These are phyloP conservation scores for Chalciporus sphaerocephalus DNA, from an alignment of 768 basidiomycete species.

Conservation along the genomic window DNA sequence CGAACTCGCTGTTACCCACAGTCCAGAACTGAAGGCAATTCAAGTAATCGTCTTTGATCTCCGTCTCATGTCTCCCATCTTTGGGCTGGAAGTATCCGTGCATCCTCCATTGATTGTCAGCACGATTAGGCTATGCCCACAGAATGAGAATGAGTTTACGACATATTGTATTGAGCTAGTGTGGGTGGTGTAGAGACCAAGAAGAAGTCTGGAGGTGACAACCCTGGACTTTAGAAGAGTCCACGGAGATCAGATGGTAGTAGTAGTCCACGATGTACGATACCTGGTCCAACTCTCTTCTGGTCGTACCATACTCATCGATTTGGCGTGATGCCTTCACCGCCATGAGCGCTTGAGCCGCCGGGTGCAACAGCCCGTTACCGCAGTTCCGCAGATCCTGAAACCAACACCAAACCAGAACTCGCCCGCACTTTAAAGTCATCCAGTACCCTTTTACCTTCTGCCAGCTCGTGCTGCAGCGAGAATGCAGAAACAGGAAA, in stretches of 20 bases:
- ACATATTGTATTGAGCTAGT: neutral
- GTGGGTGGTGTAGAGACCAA: neutral
- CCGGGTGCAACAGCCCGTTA: no score
- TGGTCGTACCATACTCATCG: no score
- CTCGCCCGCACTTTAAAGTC: neutral
- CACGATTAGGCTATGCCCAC: neutral
- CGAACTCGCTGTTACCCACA: neutral
- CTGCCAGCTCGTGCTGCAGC: neutral
- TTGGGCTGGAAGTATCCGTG: neutral
- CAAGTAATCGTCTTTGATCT: constrained; percentile 10
- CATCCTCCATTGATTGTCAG: neutral
- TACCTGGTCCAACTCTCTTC: no score
- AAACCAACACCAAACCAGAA: neutral
- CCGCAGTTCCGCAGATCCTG: neutral
- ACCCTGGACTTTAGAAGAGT: neutral
- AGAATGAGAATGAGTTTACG: neutral
- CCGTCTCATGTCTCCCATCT: constrained; percentile 3
- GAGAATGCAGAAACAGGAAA: constrained; percentile 22
- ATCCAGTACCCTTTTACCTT: no score
- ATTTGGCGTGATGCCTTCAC: neutral
- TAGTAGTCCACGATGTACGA: no score
- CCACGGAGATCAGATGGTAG: neutral
- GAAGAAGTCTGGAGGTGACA: neutral
- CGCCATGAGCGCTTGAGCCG: no score
- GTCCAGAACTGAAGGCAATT: constrained; percentile 1